Conservation (phyloP, 2,329 filamentous ascomycete genomes). For the Paramyrothecium roridum region DNA sequence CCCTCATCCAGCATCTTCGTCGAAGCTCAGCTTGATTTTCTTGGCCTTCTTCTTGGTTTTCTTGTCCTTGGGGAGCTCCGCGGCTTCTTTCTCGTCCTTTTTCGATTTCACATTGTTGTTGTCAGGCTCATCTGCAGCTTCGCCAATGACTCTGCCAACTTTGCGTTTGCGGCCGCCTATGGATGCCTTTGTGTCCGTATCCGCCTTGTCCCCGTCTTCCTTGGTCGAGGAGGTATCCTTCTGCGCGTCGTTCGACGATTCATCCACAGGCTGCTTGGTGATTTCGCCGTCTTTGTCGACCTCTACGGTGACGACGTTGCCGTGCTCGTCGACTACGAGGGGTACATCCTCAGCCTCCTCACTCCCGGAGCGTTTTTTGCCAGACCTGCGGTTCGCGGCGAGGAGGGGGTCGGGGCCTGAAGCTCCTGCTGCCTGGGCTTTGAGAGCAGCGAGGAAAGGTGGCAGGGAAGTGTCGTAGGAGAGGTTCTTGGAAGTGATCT, state of each 20-base stretch:
- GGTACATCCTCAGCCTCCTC: slow-evolving; percentile 76
- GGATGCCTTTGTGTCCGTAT: slow-evolving; percentile 21
- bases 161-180: slow-evolving; percentile 52
- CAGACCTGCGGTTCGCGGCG: slow-evolving; percentile 44
- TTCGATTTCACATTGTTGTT: not conserved
- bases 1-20: slow-evolving; percentile 44
- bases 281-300: slow-evolving; percentile 41
- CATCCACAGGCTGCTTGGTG: slow-evolving; percentile 17
- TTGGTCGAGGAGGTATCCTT: slow-evolving; percentile 26
- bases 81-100: slow-evolving; percentile 19
- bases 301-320: slow-evolving; percentile 56
- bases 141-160: slow-evolving; percentile 33
- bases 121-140: slow-evolving; percentile 22
- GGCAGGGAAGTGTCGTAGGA: slow-evolving; percentile 59
- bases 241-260: slow-evolving; percentile 8
- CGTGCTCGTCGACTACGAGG: slow-evolving; percentile 70
- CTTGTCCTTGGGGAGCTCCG: slow-evolving; percentile 22
- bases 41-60: slow-evolving; percentile 52
- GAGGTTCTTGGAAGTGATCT: slow-evolving; percentile 70
- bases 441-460: slow-evolving; percentile 57
- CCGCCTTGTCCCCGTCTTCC: slow-evolving; percentile 19
- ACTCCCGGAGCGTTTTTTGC: slow-evolving; percentile 55
- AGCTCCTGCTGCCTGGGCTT: slow-evolving; percentile 47
- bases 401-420: slow-evolving; percentile 51
- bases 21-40: slow-evolving; percentile 68